Evolutionary conservation across 2,329 filamentous ascomycete genomes (phyloP).

Genomic region (Neocatenulostroma microsporum): DNA sequence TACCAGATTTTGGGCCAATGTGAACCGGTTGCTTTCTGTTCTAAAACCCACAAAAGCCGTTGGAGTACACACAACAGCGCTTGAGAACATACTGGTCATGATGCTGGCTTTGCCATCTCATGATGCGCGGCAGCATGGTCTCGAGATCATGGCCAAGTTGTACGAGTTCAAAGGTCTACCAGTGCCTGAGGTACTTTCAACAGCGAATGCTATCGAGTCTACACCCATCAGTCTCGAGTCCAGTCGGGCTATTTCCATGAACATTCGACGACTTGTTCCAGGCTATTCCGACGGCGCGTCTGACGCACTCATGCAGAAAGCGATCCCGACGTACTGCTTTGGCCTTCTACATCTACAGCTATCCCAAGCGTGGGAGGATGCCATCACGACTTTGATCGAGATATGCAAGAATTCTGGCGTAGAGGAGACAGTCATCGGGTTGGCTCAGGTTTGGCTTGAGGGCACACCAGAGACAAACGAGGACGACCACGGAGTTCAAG

Average conservation of each 20-base stretch:
- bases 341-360: conserved; percentile 81
- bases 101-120: conserved; percentile 72
- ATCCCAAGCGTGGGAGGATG: conserved; percentile 80
- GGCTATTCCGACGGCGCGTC: conserved; percentile 54
- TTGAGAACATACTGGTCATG: conserved; percentile 58
- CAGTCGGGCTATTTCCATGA: conserved; percentile 70
- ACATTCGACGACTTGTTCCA: conserved; percentile 67
- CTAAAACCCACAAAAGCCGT: conserved; percentile 7
- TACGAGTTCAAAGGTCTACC: conserved; percentile 43
- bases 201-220: conserved; percentile 73
- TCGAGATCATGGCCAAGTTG: conserved; percentile 63
- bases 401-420: conserved; percentile 63
- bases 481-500: conserved; percentile 1
- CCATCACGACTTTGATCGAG: conserved; percentile 64
- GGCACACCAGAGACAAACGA: conserved; percentile 33
- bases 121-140: conserved; percentile 61
- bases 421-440: conserved; percentile 62
- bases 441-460: conserved; percentile 70
- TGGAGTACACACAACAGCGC: conserved; percentile 47
- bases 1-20: conserved; percentile 23
- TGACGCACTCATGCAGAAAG: conserved; percentile 58
- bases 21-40: conserved; percentile 14
- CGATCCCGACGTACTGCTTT: conserved; percentile 77
- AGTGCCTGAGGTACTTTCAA: conserved; percentile 46
- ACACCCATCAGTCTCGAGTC: conserved; percentile 70